Evolutionary conservation across 345 rosid species (phyloP), one percentile per base, ranked within the genome.

Genomic region (Boechera stricta): DNA sequence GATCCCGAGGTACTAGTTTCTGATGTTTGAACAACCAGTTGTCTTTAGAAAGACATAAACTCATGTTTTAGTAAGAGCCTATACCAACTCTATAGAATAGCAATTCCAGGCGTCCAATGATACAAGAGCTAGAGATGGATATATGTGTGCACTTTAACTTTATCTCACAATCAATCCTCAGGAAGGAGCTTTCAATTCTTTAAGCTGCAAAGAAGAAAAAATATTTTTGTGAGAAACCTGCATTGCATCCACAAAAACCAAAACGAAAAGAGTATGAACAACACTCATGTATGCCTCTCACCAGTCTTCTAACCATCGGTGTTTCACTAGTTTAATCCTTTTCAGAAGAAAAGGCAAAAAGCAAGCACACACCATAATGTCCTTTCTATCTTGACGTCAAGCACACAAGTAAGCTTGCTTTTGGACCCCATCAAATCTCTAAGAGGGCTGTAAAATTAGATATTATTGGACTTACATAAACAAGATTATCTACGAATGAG

Each of bases 361-460:
- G 44, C 13, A 41, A 41, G 44, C 12, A 41, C 5, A 41, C 44
- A 10, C 4, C 12, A 41, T 41, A 52, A 92, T 89, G 77, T 94
- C 97, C 0, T 94, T 95, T 72, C 97, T 83, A 77, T 91, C 98
- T 77, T 90, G 97, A 42, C 97, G 85, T 36, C 83, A 94, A 86
- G 74, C 97, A 94, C 67, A 89, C 59, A 48, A 21, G 24, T 21
- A 94, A 53, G 82, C 57, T 58, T 66, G 92, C 85, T 39, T 96
- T 92, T 1, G 87, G 89, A 81, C 74, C 98, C 97, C 72, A 88
- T 82, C 82, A 90, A 90, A 84, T 87, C 90, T 79, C 78, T 86
- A 52, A 66, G 87, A 13, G 98, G 98, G 62, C 83, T 87, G 69
- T 89, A 92, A 56, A 49, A 33, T 2, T 2, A 21, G 6, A 53